These are phyloP conservation scores for Tympanopsis confertula DNA, from an alignment of 2,329 filamentous ascomycete species.

Conservation along the genomic window DNA sequence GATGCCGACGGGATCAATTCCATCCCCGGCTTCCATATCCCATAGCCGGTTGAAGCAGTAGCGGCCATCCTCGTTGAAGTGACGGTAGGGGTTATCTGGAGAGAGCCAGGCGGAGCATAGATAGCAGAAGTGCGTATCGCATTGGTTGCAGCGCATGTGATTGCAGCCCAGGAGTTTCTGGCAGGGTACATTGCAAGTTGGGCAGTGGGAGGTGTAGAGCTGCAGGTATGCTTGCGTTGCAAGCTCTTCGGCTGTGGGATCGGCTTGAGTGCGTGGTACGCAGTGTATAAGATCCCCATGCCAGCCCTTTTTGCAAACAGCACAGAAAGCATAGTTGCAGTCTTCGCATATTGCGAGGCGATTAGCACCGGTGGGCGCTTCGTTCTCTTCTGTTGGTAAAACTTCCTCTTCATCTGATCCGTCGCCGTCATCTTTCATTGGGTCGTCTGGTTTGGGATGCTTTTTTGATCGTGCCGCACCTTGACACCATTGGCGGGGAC, in stretches of 20 bases:
- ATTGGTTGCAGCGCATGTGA: slow-evolving; percentile 55
- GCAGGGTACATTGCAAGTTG: slow-evolving; percentile 45
- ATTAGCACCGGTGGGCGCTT: slow-evolving; percentile 33
- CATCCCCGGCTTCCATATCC: slow-evolving; percentile 50
- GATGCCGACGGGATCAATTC: slow-evolving; percentile 24
- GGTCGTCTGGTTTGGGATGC: slow-evolving; percentile 27
- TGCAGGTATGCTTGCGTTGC: slow-evolving; percentile 49
- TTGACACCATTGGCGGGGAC: slow-evolving; percentile 84
- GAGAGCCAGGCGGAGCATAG: slow-evolving; percentile 47
- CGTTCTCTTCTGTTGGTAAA: slow-evolving; percentile 13
- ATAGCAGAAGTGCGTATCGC: slow-evolving; percentile 55
- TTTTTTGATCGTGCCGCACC: slow-evolving; percentile 57
- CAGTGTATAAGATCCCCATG: slow-evolving; percentile 49
- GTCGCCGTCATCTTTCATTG: slow-evolving; percentile 19
- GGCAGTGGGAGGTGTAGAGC: slow-evolving; percentile 46
- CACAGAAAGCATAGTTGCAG: slow-evolving; percentile 51
- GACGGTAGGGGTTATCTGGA: slow-evolving; percentile 44
- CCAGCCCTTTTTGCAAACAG: slow-evolving; percentile 49
- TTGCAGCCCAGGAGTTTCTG: slow-evolving; percentile 56
- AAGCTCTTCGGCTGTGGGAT: slow-evolving; percentile 49
- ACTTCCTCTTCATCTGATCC: slow-evolving; percentile 7
- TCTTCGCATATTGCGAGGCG: slow-evolving; percentile 49
- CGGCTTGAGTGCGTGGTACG: slow-evolving; percentile 40
- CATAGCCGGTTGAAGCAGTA: slow-evolving; percentile 47
- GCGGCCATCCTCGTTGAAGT: slow-evolving; percentile 44